Evolutionary conservation across 169 alveolate genomes (phyloP).

Genomic region (Plasmodium knowlesi): DNA sequence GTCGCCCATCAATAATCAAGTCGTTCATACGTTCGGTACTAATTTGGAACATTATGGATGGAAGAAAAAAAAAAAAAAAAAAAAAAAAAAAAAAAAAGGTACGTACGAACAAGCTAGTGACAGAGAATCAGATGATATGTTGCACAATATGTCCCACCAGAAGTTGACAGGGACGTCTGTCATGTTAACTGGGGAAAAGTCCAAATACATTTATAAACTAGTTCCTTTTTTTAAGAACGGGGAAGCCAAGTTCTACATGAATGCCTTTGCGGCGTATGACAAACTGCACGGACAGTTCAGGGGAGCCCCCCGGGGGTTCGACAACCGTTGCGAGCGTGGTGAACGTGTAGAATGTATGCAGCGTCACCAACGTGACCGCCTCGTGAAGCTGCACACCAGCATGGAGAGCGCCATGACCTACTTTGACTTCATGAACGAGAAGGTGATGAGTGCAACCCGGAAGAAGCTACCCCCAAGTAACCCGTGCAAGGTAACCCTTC

Average conservation of each 20-base stretch:
- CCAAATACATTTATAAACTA: constrained; percentile 48
- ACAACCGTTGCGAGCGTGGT: not conserved
- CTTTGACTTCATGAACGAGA: not conserved
- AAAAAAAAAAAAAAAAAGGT: not conserved
- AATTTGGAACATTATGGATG: not conserved
- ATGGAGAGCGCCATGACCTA: not conserved
- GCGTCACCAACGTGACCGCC: not conserved
- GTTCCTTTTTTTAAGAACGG: constrained; percentile 72
- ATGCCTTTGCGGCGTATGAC: constrained; percentile 5
- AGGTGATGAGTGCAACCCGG: not conserved
- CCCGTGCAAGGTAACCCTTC: not conserved
- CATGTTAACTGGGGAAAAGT: constrained; percentile 40
- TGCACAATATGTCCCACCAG: constrained; percentile 15
- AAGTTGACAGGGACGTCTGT: constrained; percentile 65
- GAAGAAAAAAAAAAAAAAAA: not conserved
- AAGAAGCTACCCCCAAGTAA: not conserved
- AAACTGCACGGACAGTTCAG: not conserved
- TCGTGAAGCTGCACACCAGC: not conserved
- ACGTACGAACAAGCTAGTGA: not conserved
- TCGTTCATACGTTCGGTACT: not conserved
- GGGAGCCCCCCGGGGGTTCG: not conserved
- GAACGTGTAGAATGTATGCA: too few species aligned
- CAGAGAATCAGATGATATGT: not conserved
- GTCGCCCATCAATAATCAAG: not conserved
- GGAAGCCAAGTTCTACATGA: constrained; percentile 45